Percentiles rank a stretch among this genome's conserved stretches.
Conservation (phyloP, 2,329 filamentous ascomycete genomes). For the Atkinsonella texensis region DNA sequence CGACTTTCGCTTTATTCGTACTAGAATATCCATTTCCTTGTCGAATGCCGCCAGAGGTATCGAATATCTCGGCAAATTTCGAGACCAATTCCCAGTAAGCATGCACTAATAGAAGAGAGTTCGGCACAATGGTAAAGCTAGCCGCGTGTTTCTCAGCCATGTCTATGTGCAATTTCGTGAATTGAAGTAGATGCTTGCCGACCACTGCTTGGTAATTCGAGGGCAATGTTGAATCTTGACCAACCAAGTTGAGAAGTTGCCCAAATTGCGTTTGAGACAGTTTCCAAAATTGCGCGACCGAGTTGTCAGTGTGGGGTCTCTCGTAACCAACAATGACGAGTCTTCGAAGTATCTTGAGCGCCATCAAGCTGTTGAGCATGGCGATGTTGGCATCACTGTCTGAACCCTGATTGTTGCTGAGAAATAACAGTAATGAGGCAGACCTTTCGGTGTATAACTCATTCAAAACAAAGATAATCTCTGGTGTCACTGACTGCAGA, state of each 20-base stretch:
- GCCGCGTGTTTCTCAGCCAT: constrained; percentile 72
- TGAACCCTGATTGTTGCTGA: constrained; percentile 45
- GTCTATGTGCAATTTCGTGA: constrained; percentile 81
- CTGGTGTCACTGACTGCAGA: constrained; percentile 66
- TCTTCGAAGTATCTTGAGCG: constrained; percentile 69
- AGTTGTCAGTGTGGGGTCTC: constrained; percentile 63
- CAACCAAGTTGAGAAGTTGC: constrained; percentile 56
- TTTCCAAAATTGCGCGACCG: constrained; percentile 70
- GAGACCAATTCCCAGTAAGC: constrained; percentile 79
- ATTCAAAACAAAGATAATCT: constrained; percentile 69
- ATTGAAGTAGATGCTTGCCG: constrained; percentile 80
- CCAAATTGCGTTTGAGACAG: constrained; percentile 66
- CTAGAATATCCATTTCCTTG: constrained; percentile 26
- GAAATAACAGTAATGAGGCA: constrained; percentile 51
- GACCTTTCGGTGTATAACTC: constrained; percentile 69
- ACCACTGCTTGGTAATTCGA: constrained; percentile 47
- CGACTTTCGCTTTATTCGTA: constrained; percentile 36
- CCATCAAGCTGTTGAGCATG: constrained; percentile 65
- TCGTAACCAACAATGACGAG: constrained; percentile 75
- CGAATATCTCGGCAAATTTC: constrained; percentile 64
- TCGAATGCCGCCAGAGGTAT: constrained; percentile 44
- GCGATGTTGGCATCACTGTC: constrained; percentile 47
- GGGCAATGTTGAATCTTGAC: constrained; percentile 41
- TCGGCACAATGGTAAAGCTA: constrained; percentile 71
- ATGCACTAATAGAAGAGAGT: constrained; percentile 62